phyloP scores from a whole-genome alignment of 2,329 filamentous ascomycete species.

The Ascochyta pisi region DNA sequence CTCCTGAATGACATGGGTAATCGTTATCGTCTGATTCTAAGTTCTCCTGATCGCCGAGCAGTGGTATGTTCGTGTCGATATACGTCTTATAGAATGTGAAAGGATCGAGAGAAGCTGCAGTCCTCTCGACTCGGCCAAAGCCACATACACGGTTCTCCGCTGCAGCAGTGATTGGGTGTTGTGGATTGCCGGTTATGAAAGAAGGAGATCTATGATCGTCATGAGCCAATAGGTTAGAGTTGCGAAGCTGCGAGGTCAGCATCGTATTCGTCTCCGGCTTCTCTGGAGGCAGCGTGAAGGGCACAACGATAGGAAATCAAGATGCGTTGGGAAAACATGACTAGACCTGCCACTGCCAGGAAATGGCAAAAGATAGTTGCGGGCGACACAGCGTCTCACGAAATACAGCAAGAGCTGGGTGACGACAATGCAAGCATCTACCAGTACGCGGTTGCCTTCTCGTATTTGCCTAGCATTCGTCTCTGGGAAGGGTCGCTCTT shows the following conservation, averaged over 20 bases:
- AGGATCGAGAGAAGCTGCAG: conserved; percentile 22
- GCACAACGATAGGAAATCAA: background rate
- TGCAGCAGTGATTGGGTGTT: conserved; percentile 19
- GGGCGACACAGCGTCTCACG: no score
- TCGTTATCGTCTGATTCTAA: conserved; percentile 19
- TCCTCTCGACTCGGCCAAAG: conserved; percentile 10
- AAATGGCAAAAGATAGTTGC: background rate
- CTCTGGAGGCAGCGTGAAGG: background rate
- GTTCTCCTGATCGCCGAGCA: conserved; percentile 6
- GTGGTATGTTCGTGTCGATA: conserved; percentile 14
- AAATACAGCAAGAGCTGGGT: background rate
- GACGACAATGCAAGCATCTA: background rate
- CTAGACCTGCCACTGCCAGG: background rate
- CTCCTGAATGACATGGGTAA: conserved; percentile 16
- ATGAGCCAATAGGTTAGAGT: conserved; percentile 17
- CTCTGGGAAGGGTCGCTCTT: no score
- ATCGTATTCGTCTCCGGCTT: background rate
- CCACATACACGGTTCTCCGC: conserved; percentile 13
- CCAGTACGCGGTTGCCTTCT: background rate
- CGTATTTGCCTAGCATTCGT: background rate
- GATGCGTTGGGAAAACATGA: background rate
- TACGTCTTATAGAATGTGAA: conserved; percentile 33
- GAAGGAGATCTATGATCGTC: conserved; percentile 18
- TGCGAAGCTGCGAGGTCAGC: conserved; percentile 2
- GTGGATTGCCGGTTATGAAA: conserved; percentile 15